Percentiles rank a stretch among this genome's conserved stretches.
These are phyloP conservation scores for Plasmodium gonderi DNA, from an alignment of 169 alveolate genomes.

Conservation along the genomic window DNA sequence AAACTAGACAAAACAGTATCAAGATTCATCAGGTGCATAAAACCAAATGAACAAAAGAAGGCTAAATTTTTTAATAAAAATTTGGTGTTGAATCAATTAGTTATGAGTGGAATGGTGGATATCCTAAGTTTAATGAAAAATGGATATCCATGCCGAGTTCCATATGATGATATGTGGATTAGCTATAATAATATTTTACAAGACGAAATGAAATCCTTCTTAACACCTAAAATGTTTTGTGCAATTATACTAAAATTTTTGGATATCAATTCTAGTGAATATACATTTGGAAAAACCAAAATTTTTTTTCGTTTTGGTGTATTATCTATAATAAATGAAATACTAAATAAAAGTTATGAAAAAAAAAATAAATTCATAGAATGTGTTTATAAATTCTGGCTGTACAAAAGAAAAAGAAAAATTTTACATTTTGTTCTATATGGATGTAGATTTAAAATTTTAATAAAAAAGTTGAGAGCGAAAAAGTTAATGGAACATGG, in stretches of 20 bases:
- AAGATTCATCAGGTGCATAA: conserved; percentile 79
- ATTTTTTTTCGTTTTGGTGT: conserved; percentile 81
- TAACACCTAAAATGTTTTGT: conserved; percentile 76
- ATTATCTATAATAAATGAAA: conserved; percentile 77
- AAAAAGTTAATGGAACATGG: conserved; percentile 54
- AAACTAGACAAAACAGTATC: conserved; percentile 77
- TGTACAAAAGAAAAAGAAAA: conserved; percentile 47
- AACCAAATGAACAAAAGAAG: conserved; percentile 77
- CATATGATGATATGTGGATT: conserved; percentile 75
- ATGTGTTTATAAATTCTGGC: conserved; percentile 75
- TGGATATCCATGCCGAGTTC: conserved; percentile 82
- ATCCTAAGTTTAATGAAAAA: conserved; percentile 79
- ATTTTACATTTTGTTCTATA: conserved; percentile 42
- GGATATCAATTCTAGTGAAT: conserved; percentile 68
- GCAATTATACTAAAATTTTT: conserved; percentile 74
- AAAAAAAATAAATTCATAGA: conserved; percentile 71
- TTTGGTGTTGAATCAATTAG: conserved; percentile 77
- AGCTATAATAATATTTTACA: conserved; percentile 73
- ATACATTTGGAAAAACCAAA: conserved; percentile 80
- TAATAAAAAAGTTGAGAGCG: conserved; percentile 57
- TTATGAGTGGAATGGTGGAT: conserved; percentile 82
- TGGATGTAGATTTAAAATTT: conserved; percentile 70
- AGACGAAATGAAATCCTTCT: conserved; percentile 53
- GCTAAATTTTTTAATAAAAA: conserved; percentile 72
- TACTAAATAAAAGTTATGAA: conserved; percentile 74